Evolutionary conservation across 2,329 filamentous ascomycete genomes (phyloP), one percentile per base, ranked within the genome.

Genomic region (Zelopaecilomyces penicillatus): DNA sequence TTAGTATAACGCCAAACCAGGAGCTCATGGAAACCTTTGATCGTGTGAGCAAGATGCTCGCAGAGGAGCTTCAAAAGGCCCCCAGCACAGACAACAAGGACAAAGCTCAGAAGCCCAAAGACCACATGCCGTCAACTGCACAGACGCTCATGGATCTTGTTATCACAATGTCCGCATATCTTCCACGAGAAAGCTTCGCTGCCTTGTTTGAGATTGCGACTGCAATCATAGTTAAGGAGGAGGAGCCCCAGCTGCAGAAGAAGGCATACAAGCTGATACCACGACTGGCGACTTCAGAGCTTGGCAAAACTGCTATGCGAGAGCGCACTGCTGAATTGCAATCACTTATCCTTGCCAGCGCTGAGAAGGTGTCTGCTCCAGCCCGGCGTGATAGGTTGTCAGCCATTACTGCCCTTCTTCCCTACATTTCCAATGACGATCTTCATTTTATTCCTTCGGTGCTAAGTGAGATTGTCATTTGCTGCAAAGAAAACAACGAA

Each of bases 231-330:
- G 82, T 84, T 61, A 87, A 83, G 58, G 75, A 85, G 45, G 77
- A 86, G 33, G 91, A 97, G 59, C 85, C 91, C 7, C 91, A 97
- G 63, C 71, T 98, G 32, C 91, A 97, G 65, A 98, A 98, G 78
- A 98, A 98, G 68, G 91, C 93, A 0, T 98, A 98, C 73, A 97
- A 97, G 71, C 78, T 98, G 42, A 94, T 98, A 41, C 91, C 93
- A 4, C 83, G 93, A 44, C 77, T 98, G 35, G 84, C 87, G 2
- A 84, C 87, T 52, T 95, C 90, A 1, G 79, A 86, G 31, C 78
- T 76, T 40, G 93, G 93, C 38, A 80, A 78, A 53, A 67, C 72
- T n/a, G 90, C 91, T 4, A 75, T 98, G 2, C 65, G 75, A 50
- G 83, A 90, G 57, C 81, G 90, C 43, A 87, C 80, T 53, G 65